These are phyloP conservation scores for Chlamydomonas reinhardtii DNA, from an alignment of 163 green algal genomes.

Conservation along the genomic window DNA sequence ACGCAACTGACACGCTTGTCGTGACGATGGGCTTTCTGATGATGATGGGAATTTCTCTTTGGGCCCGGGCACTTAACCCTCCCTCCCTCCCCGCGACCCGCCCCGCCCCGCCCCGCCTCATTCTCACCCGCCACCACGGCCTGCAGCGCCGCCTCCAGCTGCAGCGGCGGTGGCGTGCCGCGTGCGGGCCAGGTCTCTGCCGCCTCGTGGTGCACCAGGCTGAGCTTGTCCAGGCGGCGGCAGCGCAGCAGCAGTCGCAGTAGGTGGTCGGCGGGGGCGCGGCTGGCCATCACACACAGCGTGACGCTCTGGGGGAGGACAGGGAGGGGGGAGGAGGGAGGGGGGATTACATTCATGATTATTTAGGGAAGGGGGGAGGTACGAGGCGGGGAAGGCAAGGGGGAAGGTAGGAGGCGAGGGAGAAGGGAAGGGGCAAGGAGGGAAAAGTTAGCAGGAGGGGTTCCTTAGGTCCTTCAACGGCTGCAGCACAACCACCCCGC, in stretches of 20 bases:
- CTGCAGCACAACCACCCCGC: too few species aligned
- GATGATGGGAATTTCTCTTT: too few species aligned
- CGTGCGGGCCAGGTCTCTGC: neutral
- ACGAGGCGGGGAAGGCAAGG: neutral
- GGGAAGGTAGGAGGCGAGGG: neutral
- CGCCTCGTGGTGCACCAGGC: conserved; percentile 41
- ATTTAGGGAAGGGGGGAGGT: too few species aligned
- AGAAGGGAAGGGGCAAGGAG: neutral
- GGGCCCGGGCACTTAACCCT: too few species aligned
- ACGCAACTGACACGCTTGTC: too few species aligned
- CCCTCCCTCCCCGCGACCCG: too few species aligned
- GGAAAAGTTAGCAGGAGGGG: too few species aligned
- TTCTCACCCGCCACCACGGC: conserved; percentile 13
- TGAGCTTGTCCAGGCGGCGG: conserved; percentile 32
- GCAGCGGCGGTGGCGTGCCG: neutral
- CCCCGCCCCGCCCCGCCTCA: neutral
- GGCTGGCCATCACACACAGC: conserved; percentile 34
- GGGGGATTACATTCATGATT: neutral
- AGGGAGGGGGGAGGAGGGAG: neutral
- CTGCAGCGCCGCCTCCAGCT: conserved; percentile 2
- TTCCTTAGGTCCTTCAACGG: too few species aligned
- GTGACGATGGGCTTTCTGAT: too few species aligned
- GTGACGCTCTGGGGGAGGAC: conserved; percentile 1
- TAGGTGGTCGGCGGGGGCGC: conserved; percentile 37
- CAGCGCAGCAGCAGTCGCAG: conserved; percentile 45